Conservation (phyloP, 2,329 filamentous ascomycete species). For the Xylaria sp. region DNA sequence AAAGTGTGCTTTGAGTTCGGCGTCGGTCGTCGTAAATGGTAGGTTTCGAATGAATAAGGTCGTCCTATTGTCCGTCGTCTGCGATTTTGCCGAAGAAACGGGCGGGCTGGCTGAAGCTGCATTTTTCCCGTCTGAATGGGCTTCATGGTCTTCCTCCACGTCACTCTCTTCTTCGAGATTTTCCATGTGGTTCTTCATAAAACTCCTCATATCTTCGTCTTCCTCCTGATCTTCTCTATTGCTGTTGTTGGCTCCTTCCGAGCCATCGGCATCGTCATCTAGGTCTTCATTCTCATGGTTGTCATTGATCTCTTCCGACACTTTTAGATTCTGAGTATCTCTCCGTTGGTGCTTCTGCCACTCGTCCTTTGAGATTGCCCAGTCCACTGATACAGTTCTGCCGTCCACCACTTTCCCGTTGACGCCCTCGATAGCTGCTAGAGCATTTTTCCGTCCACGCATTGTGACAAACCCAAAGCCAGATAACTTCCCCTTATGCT, state of each 20-base stretch:
- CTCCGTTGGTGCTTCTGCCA: conserved; percentile 70
- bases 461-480: conserved; percentile 95
- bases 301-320: conserved; percentile 43
- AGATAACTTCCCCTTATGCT: conserved; percentile 74
- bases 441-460: conserved; percentile 86
- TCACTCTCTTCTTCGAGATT: conserved; percentile 63
- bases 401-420: conserved; percentile 93
- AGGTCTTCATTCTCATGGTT: conserved; percentile 17
- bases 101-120: conserved; percentile 43
- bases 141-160: conserved; percentile 48
- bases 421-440: conserved; percentile 81
- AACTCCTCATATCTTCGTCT: conserved; percentile 53
- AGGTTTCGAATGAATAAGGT: conserved; percentile 94
- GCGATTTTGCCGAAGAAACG: conserved; percentile 36
- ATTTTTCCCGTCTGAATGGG: conserved; percentile 45
- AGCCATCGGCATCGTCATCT: background rate
- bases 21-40: conserved; percentile 85
- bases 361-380: conserved; percentile 89
- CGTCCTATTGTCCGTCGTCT: conserved; percentile 67
- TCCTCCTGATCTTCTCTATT: conserved; percentile 39
- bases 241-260: conserved; percentile 40
- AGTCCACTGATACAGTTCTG: conserved; percentile 88
- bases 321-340: conserved; percentile 33
- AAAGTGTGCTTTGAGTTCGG: conserved; percentile 84
- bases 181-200: conserved; percentile 62